Base-by-base conservation (phyloP, 192 early-diverging fungal species). In the Linnemannia exigua region DNA sequence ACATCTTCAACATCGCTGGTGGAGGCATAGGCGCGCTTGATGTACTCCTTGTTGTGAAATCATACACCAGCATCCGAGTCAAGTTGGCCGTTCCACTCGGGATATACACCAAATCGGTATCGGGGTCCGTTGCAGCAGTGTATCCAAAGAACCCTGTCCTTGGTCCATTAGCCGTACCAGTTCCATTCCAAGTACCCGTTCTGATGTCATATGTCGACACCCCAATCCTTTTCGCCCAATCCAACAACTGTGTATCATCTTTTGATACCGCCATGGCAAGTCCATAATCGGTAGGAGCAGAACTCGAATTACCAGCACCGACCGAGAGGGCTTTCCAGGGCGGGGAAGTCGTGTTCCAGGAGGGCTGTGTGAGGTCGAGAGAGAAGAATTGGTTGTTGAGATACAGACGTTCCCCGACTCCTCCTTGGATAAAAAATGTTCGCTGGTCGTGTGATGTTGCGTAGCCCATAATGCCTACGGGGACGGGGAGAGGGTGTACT, bases 351-450 rank as follows among this genome's bases (percentile, higher is more conserved):
- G 70, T 51, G 28, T 72, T 33, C 70, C 70, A 72, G 41, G 35
- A 52, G 9, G 61, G 44, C 67, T 61, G 67, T 14, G 76, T 70
- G 20, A 78, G 68, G 35, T 78, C 76, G 16, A 78, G 37, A 15
- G 67, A 36, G 33, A 70, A 69, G 41, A 78, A 54, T 50, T 78
- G 76, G 44, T 58, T 78, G n/a, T 28, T 50, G 17, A 0, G 15
- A 1, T 5, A 3, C 3, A 1, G 7, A 2, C 28, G 17, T 20
- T 3, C 19, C 25, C 20, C 15, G 16, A 19, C 20, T 2, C 68
- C 68, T 0, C 76, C 76, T 37, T 78, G 76, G n/a, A 78, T 20
- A 8, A 36, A 78, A 8, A 78, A 50, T 0, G 76, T 70, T 33
- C 50, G 70, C 25, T 70, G 67, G 22, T 70, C 68, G 20, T 63